Base-by-base conservation (phyloP, 2,329 filamentous ascomycete genomes). In the Pseudomassariella vexata region DNA sequence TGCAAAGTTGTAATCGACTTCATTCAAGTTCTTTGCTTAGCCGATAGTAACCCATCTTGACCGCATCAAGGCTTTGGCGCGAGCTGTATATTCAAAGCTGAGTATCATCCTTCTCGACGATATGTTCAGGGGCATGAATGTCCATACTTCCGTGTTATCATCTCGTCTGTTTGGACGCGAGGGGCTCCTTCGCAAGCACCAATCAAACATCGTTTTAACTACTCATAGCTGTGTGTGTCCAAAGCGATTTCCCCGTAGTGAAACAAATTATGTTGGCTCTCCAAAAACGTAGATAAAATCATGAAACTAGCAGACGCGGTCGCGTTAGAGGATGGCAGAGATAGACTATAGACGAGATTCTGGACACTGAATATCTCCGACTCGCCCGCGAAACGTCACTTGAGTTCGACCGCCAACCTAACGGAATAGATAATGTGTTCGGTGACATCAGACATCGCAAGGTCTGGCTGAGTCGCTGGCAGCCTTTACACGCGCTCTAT, bases 11-110 rank as follows among this genome's bases (percentile, higher is more conserved):
- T n/a, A n/a, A n/a, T n/a, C n/a, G n/a, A n/a, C n/a, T n/a, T n/a
- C n/a, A n/a, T n/a, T n/a, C n/a, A n/a, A n/a, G n/a, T n/a, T n/a
- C n/a, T n/a, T n/a, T n/a, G n/a, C n/a, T n/a, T n/a, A n/a, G n/a
- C n/a, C n/a, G n/a, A n/a, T n/a, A n/a, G n/a, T n/a, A n/a, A n/a
- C n/a, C n/a, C n/a, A n/a, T n/a, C n/a, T n/a, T n/a, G n/a, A n/a
- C n/a, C n/a, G n/a, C n/a, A n/a, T n/a, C n/a, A n/a, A 60, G 58
- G 47, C 60, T 3, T 35, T 64, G 24, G 59, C 61, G 1, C 49
- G 61, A 20, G 60, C 60, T 5, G 30, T 62, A 1, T 64, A 64
- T 26, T 55, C 57, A 1, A 44, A 50, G 4, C 49, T 51, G 1
- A 22, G 42, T 2, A 32, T 59, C 2, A 49, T 54, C 5, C 23